Evolutionary conservation across 2,329 filamentous ascomycete species (phyloP).

Genomic region (Diaporthe ampelina): DNA sequence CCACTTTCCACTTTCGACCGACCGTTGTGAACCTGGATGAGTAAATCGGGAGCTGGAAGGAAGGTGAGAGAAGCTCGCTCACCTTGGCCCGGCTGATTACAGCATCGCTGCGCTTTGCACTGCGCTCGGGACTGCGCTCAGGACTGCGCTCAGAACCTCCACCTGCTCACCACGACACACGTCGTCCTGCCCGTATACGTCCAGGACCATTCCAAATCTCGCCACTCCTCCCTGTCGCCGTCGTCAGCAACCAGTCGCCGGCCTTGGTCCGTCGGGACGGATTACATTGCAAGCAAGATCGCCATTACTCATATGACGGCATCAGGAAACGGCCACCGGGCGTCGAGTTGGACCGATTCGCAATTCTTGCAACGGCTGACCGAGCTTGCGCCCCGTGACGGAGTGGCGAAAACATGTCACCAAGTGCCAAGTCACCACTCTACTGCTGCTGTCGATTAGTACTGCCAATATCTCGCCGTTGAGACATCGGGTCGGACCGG

Average conservation of each 20-base stretch:
- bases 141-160: background rate
- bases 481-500: constrained; percentile 28
- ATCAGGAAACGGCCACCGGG: background rate
- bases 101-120: background rate
- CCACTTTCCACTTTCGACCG: constrained; percentile 23
- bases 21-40: constrained; percentile 4
- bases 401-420: constrained; percentile 23
- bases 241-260: constrained; percentile 2
- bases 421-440: background rate
- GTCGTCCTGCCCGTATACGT: background rate
- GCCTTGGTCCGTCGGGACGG: background rate
- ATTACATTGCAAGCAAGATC: background rate
- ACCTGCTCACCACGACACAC: constrained; percentile 2
- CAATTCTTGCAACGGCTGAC: constrained; percentile 3
- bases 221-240: background rate
- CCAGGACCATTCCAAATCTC: constrained; percentile 5
- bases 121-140: no score
- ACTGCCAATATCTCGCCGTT: background rate
- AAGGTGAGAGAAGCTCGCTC: constrained; percentile 25
- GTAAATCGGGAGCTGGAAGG: background rate
- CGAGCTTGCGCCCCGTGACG: background rate
- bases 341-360: constrained; percentile 2
- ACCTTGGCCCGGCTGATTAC: background rate
- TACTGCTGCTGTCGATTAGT: background rate
- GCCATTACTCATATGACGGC: constrained; percentile 16